Evolutionary conservation across 140 eudicot genomes (phyloP).

Genomic region (Flaveria floridana): DNA sequence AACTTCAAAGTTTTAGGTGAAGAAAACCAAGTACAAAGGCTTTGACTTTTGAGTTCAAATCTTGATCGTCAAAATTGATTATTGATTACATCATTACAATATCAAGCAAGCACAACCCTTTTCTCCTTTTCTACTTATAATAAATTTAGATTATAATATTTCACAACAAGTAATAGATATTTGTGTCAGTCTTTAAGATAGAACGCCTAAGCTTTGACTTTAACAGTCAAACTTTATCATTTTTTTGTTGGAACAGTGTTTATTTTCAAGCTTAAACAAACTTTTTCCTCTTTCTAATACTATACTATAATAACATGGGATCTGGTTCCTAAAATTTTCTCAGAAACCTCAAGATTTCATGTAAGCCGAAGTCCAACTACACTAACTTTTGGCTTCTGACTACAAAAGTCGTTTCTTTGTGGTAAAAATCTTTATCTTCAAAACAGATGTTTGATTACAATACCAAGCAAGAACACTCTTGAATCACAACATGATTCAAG

Average conservation of each 20-base stretch:
- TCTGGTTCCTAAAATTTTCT: not conserved
- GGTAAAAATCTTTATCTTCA: not conserved
- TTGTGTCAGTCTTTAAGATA: too few species aligned
- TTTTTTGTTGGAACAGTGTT: too few species aligned
- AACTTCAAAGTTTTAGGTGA: conserved; percentile 14
- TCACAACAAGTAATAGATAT: too few species aligned
- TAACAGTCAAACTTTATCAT: not conserved
- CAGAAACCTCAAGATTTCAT: not conserved
- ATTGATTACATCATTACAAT: too few species aligned
- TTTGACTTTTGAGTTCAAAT: too few species aligned
- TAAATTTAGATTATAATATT: too few species aligned
- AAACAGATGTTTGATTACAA: not conserved
- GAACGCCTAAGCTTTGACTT: not conserved
- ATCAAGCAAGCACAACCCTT: too few species aligned
- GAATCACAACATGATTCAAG: not conserved
- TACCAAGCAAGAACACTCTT: not conserved
- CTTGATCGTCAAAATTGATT: too few species aligned
- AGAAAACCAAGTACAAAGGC: not conserved
- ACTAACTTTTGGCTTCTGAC: not conserved
- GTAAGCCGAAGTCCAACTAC: not conserved
- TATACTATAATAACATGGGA: too few species aligned
- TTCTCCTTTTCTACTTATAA: not conserved
- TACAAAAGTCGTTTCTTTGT: not conserved
- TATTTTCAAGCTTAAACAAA: not conserved
- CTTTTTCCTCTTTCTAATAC: not conserved